Evolutionary conservation across 2,329 filamentous ascomycete species (phyloP).

Genomic region (Fusarium devonianum): DNA sequence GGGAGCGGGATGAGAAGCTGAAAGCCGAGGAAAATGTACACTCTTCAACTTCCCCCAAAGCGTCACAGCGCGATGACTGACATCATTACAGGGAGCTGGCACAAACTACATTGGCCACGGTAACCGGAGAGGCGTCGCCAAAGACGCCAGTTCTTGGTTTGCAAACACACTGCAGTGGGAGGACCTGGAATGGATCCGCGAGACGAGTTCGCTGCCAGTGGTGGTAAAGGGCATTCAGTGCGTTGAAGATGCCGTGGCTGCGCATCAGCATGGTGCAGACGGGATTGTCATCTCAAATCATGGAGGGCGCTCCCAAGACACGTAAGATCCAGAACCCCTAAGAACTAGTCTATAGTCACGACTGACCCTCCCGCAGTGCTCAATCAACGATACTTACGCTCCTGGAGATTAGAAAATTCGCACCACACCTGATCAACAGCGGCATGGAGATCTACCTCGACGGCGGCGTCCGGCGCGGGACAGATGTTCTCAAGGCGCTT

Average conservation of each 20-base stretch:
- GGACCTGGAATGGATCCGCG: slow-evolving; percentile 69
- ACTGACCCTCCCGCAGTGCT: slow-evolving; percentile 59
- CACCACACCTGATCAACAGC: slow-evolving; percentile 62
- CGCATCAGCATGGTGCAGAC: slow-evolving; percentile 66
- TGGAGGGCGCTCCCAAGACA: slow-evolving; percentile 55
- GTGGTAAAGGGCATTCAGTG: slow-evolving; percentile 76
- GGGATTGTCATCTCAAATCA: slow-evolving; percentile 76
- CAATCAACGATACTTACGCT: slow-evolving; percentile 65
- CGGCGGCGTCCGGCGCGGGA: slow-evolving; percentile 69
- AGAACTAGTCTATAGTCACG: no score
- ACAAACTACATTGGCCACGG: no score
- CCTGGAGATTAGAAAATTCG: slow-evolving; percentile 66
- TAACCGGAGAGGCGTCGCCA: no score
- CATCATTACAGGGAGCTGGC: no score
- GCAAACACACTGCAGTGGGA: no score
- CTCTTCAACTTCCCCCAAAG: no score
- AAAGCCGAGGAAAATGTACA: slow-evolving; percentile 1
- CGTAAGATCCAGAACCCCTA: no score
- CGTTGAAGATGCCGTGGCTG: slow-evolving; percentile 66
- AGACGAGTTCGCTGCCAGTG: slow-evolving; percentile 58
- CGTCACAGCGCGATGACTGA: no score
- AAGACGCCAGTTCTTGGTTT: no score
- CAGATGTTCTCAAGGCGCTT: slow-evolving; percentile 72
- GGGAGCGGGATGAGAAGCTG: slow-evolving; percentile 19
- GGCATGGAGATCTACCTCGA: slow-evolving; percentile 69